Evolutionary conservation across 306 rosid species (phyloP).

Genomic region (Gillenia trifoliata): DNA sequence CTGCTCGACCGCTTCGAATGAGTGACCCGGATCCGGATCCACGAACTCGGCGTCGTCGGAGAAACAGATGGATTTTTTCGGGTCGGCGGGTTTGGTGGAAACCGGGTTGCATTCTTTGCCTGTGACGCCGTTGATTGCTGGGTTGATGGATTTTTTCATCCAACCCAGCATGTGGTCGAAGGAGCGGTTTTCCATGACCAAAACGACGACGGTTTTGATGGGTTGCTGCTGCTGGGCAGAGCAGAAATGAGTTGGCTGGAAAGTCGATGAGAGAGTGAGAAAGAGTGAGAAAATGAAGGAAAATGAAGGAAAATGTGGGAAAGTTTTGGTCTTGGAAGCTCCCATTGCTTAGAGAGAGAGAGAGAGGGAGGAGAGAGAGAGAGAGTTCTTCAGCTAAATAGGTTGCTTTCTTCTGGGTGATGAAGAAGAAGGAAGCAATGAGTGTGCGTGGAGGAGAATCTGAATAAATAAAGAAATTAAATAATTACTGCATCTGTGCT

Average conservation of each 20-base stretch:
- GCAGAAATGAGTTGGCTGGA: conserved; percentile 21
- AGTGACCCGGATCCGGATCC: conserved; percentile 99
- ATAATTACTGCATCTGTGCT: not conserved
- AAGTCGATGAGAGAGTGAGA: conserved; percentile 44
- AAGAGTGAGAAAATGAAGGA: conserved; percentile 38
- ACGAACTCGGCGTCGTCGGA: conserved; percentile 85
- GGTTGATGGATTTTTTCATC: conserved; percentile 83
- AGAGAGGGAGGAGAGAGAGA: not conserved
- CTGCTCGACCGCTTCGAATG: conserved; percentile 75
- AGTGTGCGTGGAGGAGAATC: conserved; percentile 4
- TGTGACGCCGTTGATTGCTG: conserved; percentile 73
- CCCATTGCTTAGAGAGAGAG: conserved; percentile 7
- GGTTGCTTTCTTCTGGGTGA: not conserved
- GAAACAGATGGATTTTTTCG: conserved; percentile 58
- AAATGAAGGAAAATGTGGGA: conserved; percentile 1
- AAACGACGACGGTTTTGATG: conserved; percentile 79
- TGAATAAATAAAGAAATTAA: not conserved
- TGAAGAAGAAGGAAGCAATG: conserved; percentile 1
- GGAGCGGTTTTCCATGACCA: conserved; percentile 94
- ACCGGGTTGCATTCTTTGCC: conserved; percentile 91
- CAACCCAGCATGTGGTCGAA: conserved; percentile 95
- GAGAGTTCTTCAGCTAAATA: conserved; percentile 18
- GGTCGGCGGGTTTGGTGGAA: conserved; percentile 42
- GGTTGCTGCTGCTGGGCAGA: conserved; percentile 47
- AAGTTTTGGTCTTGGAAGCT: conserved; percentile 18